A percentile compares a stretch with the other conserved stretches of the same genome.
Conservation (phyloP, 495 filamentous ascomycete species). For the Penicillium flavigenum region DNA sequence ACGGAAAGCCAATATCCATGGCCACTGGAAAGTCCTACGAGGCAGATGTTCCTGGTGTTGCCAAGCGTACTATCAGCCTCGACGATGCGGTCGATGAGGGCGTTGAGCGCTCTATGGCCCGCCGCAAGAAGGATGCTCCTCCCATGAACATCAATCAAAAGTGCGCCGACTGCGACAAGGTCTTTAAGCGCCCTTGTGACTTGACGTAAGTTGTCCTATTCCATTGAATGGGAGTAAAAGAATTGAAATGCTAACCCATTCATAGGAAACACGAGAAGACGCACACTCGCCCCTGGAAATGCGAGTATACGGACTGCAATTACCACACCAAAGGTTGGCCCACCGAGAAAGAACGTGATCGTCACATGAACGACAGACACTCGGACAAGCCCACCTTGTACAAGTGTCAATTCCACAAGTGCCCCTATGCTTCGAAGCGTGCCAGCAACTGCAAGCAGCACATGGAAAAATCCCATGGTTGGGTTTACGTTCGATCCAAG, state of each 20-base stretch:
- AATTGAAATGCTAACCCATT: conserved; percentile 24
- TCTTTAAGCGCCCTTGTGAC: conserved; percentile 90
- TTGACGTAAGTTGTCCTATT: conserved; percentile 55
- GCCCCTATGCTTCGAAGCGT: conserved; percentile 90
- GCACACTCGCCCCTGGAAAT: conserved; percentile 94
- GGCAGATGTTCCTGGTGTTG: conserved; percentile 41
- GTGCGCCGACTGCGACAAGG: conserved; percentile 78
- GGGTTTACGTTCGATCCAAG: conserved; percentile 87
- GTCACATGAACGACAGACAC: conserved; percentile 95
- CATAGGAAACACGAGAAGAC: conserved; percentile 90
- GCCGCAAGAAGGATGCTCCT: conserved; percentile 73
- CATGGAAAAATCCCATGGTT: conserved; percentile 97
- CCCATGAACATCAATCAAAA: conserved; percentile 74
- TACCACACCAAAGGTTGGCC: conserved; percentile 88
- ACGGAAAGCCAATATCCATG: conserved; percentile 74
- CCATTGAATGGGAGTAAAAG: not conserved
- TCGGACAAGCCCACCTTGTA: conserved; percentile 71
- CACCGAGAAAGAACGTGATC: conserved; percentile 94
- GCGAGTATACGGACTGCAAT: conserved; percentile 74
- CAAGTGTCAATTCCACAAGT: conserved; percentile 79
- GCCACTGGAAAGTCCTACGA: conserved; percentile 57
- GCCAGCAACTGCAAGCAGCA: conserved; percentile 99
- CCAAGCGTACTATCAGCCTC: conserved; percentile 64
- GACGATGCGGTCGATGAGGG: conserved; percentile 61
- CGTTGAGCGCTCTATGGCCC: conserved; percentile 82